Conservation (phyloP, 1,139 yeast genomes). For the Kurtzmaniella quercitrusa region DNA sequence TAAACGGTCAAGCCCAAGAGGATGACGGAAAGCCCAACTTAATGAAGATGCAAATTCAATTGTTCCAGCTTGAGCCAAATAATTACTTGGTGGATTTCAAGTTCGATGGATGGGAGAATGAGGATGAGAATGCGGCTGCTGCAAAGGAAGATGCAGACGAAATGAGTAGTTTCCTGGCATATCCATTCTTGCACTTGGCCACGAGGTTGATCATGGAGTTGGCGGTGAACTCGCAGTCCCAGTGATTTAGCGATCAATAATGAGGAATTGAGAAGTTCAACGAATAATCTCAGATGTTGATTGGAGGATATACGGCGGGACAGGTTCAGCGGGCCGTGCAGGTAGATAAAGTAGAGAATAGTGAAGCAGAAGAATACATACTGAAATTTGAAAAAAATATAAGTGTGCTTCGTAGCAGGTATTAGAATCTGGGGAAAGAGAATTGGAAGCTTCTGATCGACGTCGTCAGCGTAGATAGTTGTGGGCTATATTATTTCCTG, state of each 20-base stretch:
- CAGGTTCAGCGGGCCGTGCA: conserved; percentile 1
- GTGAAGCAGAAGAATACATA: too few relatives aligned
- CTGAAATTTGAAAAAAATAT: too few relatives aligned
- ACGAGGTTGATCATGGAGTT: conserved; percentile 92
- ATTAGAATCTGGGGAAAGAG: too few relatives aligned
- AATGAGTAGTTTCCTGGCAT: conserved; percentile 83
- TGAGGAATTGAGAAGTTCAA: background rate
- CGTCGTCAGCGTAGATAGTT: too few relatives aligned
- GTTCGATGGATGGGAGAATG: conserved; percentile 91
- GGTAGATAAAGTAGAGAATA: background rate
- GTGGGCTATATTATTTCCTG: too few relatives aligned
- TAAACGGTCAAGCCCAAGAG: conserved; percentile 17
- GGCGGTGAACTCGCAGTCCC: conserved; percentile 60
- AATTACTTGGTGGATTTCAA: conserved; percentile 95
- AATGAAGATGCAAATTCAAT: conserved; percentile 96
- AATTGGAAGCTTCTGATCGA: too few relatives aligned
- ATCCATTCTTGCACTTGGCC: conserved; percentile 90
- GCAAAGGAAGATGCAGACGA: conserved; percentile 55
- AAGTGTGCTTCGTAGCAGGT: too few relatives aligned
- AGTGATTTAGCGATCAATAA: conserved; percentile 38
- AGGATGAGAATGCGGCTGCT: conserved; percentile 7
- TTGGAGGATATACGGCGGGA: background rate
- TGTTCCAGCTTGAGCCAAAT: conserved; percentile 92
- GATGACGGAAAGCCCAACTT: conserved; percentile 53
- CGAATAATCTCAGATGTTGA: too few relatives aligned